A percentile compares a stretch with the other conserved stretches of the same genome.
phyloP scores from a whole-genome alignment of 75 land plant genomes.

The Ceratopteris richardii region DNA sequence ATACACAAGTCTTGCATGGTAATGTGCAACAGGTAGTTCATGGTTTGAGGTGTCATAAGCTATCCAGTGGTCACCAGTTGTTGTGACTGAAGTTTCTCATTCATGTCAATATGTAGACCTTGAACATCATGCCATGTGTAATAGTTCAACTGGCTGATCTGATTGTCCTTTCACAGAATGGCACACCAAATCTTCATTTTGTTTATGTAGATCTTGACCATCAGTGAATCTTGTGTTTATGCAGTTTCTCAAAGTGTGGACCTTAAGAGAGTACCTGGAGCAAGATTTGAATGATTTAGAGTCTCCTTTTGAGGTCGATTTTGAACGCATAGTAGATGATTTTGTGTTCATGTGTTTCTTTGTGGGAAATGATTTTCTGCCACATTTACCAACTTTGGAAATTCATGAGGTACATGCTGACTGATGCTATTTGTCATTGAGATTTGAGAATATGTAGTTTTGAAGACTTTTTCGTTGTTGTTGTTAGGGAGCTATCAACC shows the following conservation, averaged over 20 bases:
- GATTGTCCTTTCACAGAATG: too few relatives aligned
- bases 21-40: too few relatives aligned
- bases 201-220: too few relatives aligned
- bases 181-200: too few relatives aligned
- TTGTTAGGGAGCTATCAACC: conserved; percentile 84
- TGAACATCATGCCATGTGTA: too few relatives aligned
- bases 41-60: too few relatives aligned
- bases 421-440: neutral
- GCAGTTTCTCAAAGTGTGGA: conserved; percentile 96
- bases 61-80: too few relatives aligned
- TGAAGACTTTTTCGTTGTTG: too few relatives aligned
- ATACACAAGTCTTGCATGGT: too few relatives aligned
- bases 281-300: conserved; percentile 66
- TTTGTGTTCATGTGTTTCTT: conserved; percentile 98
- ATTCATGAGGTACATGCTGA: conserved; percentile 66
- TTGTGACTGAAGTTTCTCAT: too few relatives aligned
- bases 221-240: conserved; percentile 7
- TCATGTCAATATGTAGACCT: too few relatives aligned
- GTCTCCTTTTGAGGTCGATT: conserved; percentile 65
- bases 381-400: conserved; percentile 98
- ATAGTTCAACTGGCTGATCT: too few relatives aligned
- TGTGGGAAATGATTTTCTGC: conserved; percentile 99
- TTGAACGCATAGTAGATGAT: conserved; percentile 91
- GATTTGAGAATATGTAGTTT: conserved; percentile 7
- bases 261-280: conserved; percentile 87